phyloP scores from a whole-genome alignment of 305 asterid genomes.

The Fraxinus platypoda region DNA sequence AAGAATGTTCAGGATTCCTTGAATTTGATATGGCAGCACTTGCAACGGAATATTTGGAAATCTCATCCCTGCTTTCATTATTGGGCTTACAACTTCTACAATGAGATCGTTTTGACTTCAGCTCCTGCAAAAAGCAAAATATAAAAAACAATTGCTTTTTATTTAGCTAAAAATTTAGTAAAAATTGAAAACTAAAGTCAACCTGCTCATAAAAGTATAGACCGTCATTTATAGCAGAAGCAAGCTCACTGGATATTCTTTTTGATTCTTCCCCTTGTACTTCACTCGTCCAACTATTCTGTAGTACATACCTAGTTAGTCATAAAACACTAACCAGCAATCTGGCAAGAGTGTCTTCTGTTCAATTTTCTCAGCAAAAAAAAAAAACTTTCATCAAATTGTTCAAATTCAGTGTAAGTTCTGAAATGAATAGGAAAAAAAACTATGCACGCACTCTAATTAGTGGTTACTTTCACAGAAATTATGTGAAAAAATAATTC shows the following conservation, averaged over 20 bases:
- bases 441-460: slow-evolving; percentile 6
- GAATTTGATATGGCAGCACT: slow-evolving; percentile 40
- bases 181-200: slow-evolving; percentile 26
- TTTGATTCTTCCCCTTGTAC: slow-evolving; percentile 47
- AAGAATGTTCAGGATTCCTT: slow-evolving; percentile 42
- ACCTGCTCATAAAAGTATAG: slow-evolving; percentile 94
- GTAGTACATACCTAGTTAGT: slow-evolving; percentile 28
- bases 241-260: slow-evolving; percentile 65
- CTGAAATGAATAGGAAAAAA: neutral
- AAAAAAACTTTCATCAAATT: neutral
- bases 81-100: slow-evolving; percentile 40
- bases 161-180: slow-evolving; percentile 11
- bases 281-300: slow-evolving; percentile 52
- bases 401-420: neutral
- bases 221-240: slow-evolving; percentile 83
- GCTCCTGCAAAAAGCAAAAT: slow-evolving; percentile 52
- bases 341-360: neutral
- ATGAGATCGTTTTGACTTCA: slow-evolving; percentile 51
- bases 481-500: neutral
- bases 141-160: neutral
- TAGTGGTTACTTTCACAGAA: neutral
- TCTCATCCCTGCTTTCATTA: slow-evolving; percentile 48
- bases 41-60: slow-evolving; percentile 38
- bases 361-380: slow-evolving; percentile 5
- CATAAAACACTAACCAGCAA: slow-evolving; percentile 6